Evolutionary conservation across 306 rosid genomes (phyloP).

Genomic region (Abrus pulchellus): DNA sequence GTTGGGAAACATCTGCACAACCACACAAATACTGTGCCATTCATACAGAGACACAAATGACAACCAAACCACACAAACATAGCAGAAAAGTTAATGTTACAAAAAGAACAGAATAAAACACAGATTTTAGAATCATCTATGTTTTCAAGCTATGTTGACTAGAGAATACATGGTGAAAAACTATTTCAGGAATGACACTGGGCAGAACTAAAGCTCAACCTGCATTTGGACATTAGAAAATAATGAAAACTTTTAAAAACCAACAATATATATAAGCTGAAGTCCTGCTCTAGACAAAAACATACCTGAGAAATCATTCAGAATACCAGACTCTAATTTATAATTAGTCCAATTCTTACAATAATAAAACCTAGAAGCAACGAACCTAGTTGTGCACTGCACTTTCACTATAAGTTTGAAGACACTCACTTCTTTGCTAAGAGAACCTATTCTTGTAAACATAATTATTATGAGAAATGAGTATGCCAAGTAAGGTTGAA

Average conservation of each 20-base stretch:
- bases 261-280: constrained; percentile 16
- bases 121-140: neutral
- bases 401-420: constrained; percentile 6
- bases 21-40: constrained; percentile 47
- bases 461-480: constrained; percentile 18
- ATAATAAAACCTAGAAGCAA: constrained; percentile 23
- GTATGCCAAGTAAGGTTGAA: constrained; percentile 35
- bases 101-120: neutral
- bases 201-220: constrained; percentile 12
- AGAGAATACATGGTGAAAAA: neutral
- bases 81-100: neutral
- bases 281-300: neutral
- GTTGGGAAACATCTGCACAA: constrained; percentile 90
- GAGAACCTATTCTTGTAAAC: constrained; percentile 3
- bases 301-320: constrained; percentile 4
- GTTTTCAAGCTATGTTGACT: constrained; percentile 14
- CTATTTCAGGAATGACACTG: constrained; percentile 9
- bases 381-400: constrained; percentile 6
- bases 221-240: neutral
- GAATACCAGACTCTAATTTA: neutral
- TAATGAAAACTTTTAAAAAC: neutral
- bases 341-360: constrained; percentile 1
- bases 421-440: constrained; percentile 1
- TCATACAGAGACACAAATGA: constrained; percentile 43
- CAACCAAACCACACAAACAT: constrained; percentile 19